Evolutionary conservation across 306 rosid species (phyloP).

Genomic region (Sophora flavescens): DNA sequence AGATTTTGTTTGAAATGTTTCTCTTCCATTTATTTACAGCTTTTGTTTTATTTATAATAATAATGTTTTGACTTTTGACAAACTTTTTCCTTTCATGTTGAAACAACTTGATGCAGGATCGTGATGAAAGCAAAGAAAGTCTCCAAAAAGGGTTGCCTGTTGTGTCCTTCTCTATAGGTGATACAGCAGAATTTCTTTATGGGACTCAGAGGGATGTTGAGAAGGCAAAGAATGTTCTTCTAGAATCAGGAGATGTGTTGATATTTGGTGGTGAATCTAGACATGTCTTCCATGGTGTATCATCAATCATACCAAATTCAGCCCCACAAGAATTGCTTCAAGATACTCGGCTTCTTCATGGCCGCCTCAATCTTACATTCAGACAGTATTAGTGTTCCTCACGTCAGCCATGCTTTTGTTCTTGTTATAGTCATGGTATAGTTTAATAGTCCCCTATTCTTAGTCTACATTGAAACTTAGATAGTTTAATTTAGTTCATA

Average conservation of each 20-base stretch:
- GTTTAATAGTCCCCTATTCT: neutral
- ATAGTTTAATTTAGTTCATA: neutral
- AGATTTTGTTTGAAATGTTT: slow-evolving; percentile 5
- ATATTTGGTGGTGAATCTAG: slow-evolving; percentile 78
- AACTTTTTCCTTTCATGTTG: neutral
- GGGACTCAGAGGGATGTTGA: slow-evolving; percentile 61
- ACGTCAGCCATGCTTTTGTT: neutral
- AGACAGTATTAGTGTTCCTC: slow-evolving; percentile 50
- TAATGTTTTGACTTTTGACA: neutral
- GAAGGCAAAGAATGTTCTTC: slow-evolving; percentile 54
- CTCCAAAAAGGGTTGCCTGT: slow-evolving; percentile 66
- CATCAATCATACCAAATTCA: slow-evolving; percentile 60
- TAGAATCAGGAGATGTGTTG: slow-evolving; percentile 79
- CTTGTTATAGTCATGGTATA: neutral
- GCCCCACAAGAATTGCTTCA: slow-evolving; percentile 59
- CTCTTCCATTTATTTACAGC: neutral
- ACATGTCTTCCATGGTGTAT: slow-evolving; percentile 74
- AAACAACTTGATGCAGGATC: slow-evolving; percentile 55
- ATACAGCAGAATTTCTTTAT: slow-evolving; percentile 79
- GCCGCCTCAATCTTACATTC: slow-evolving; percentile 80
- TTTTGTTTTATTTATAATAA: neutral
- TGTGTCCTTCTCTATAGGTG: slow-evolving; percentile 73
- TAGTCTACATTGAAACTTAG: neutral
- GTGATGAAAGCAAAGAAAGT: slow-evolving; percentile 71
- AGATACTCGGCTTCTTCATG: slow-evolving; percentile 57